Base-by-base conservation (phyloP, 2,329 filamentous ascomycete genomes). In the Tolypocladium guangdongense region DNA sequence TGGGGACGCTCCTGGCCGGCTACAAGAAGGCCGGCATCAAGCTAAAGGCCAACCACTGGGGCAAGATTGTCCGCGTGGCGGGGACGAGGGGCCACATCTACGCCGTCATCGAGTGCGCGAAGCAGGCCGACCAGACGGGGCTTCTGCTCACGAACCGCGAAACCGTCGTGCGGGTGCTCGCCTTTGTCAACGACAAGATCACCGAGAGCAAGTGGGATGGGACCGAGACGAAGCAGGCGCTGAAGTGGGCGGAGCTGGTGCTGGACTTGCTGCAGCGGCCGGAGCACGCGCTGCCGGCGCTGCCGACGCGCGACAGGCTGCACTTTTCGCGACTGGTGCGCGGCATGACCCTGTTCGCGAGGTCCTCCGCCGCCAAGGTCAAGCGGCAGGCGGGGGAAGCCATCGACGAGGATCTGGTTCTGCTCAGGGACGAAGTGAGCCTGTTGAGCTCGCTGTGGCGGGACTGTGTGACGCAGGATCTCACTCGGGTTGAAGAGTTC, bases 1-100 rank as follows among this genome's bases (percentile, higher is more conserved):
- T 83, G 32, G 68, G 65, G 22, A 74, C 72, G 0, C 67, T 83
- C 45, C 71, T 82, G 41, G 73, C 78, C 53, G 80, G 79, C 49
- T 70, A 75, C 60, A 63, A 67, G 54, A 70, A 73, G 55, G 71
- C 74, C 36, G 63, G 67, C 33, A 70, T 73, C 56, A 67, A 63
- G 54, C 62, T 80, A 27, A 56, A 59, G 24, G 50, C 55, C 2
- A 27, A 52, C 12, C 64, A 75, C 59, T 69, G 67, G 57, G 62
- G 61, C 51, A 71, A 69, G 62, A 65, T 78, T 49, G 59, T 75
- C 36, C 71, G 77, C 14, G 55, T 66, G 41, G 71, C 74, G 7
- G 71, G 71, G 51, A 24, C 52, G 32, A 65, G 65, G 51, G 75
- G 72, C 43, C 70, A 71, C 54, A 65, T 78, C 39, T 70, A 67